Conservation (phyloP, 2,329 filamentous ascomycete genomes). For the Fusarium lateritium region DNA sequence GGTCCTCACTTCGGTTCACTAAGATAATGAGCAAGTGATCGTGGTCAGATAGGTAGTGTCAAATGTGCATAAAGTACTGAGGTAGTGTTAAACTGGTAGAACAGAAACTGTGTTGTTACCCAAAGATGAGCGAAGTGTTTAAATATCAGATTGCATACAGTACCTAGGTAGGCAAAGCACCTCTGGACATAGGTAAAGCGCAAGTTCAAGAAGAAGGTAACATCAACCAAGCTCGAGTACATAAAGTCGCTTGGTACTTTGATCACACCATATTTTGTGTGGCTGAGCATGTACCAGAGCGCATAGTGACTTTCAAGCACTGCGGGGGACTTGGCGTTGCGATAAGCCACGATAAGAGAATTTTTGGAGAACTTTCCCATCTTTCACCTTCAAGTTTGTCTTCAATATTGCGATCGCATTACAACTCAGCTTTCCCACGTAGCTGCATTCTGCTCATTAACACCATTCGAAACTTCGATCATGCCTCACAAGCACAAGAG, state of each 20-base stretch:
- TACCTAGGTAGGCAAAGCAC: no score
- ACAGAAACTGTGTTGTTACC: no score
- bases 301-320: neutral
- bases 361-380: constrained; percentile 38
- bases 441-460: neutral
- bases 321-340: neutral
- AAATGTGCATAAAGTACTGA: no score
- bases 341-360: constrained; percentile 48
- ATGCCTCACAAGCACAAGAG: constrained; percentile 94
- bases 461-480: neutral
- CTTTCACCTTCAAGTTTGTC: constrained; percentile 16
- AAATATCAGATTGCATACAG: no score
- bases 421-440: neutral
- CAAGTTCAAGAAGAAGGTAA: neutral
- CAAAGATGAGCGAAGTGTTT: no score
- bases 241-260: neutral
- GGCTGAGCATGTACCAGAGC: neutral
- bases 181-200: no score
- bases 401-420: constrained; percentile 1
- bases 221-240: neutral
- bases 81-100: no score
- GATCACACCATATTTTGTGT: neutral
- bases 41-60: no score
- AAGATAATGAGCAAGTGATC: neutral
- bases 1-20: neutral